Conservation (phyloP, 2,329 filamentous ascomycete species). For the Cadophora malorum region DNA sequence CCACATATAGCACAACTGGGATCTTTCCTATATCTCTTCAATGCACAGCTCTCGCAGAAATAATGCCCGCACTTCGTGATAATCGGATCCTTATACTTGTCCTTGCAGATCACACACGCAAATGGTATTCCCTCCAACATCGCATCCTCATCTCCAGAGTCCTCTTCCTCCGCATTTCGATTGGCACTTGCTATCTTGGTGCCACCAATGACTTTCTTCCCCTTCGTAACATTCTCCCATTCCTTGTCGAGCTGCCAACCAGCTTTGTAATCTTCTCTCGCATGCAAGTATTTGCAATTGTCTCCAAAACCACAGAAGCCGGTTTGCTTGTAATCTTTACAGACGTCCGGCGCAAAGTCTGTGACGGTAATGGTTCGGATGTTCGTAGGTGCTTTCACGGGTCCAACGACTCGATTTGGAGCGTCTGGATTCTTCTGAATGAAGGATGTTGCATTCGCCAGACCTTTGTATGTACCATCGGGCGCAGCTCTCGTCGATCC, state of each 20-base stretch:
- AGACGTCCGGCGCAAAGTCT: conserved; percentile 91
- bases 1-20: conserved; percentile 88
- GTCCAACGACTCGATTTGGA: conserved; percentile 74
- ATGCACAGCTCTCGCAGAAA: conserved; percentile 90
- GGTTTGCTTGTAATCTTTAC: conserved; percentile 90
- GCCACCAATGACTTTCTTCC: conserved; percentile 65
- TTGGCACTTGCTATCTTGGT: conserved; percentile 51
- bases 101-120: conserved; percentile 46
- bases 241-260: conserved; percentile 96
- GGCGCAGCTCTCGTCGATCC: conserved; percentile 58
- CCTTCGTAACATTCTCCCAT: conserved; percentile 86
- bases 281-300: conserved; percentile 82
- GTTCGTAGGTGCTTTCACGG: conserved; percentile 87
- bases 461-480: conserved; percentile 79
- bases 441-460: conserved; percentile 72
- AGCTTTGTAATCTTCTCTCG: conserved; percentile 80
- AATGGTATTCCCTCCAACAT: conserved; percentile 45
- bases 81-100: conserved; percentile 66
- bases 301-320: conserved; percentile 54
- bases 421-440: conserved; percentile 84
- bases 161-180: conserved; percentile 48
- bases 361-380: conserved; percentile 88
- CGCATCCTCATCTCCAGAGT: conserved; percentile 51
- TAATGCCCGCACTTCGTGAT: conserved; percentile 94
- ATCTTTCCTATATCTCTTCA: conserved; percentile 85